These are phyloP conservation scores for Amanita muscaria DNA, from an alignment of 768 basidiomycete genomes.

Conservation along the genomic window DNA sequence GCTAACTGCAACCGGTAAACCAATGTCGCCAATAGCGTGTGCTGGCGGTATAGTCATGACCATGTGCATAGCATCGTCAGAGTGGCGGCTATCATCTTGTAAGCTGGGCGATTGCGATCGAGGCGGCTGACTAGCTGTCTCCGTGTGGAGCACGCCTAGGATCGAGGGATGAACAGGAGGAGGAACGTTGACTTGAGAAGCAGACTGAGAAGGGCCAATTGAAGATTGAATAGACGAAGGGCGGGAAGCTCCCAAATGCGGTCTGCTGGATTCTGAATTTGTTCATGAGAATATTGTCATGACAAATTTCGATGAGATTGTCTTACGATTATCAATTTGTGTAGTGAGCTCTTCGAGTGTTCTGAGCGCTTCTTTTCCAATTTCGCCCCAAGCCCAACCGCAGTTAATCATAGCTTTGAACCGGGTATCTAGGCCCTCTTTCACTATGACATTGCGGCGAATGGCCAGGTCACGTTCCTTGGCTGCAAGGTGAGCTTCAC, in stretches of 20 bases:
- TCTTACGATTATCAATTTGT: constrained; percentile 1
- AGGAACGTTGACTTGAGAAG: constrained; percentile 43
- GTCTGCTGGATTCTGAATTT: constrained; percentile 5
- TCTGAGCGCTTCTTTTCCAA: constrained; percentile 53
- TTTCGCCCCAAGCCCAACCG: constrained; percentile 58
- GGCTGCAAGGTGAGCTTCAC: constrained; percentile 61
- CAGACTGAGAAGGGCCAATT: constrained; percentile 68
- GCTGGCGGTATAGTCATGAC: constrained; percentile 36
- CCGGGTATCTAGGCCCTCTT: constrained; percentile 53
- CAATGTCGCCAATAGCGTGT: constrained; percentile 37
- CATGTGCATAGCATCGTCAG: constrained; percentile 12
- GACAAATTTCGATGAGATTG: constrained; percentile 1
- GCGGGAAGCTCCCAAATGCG: constrained; percentile 9
- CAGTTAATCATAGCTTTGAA: constrained; percentile 62
- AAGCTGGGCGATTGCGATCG: background rate
- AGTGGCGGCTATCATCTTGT: background rate
- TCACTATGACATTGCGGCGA: constrained; percentile 44
- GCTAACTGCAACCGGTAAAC: constrained; percentile 18
- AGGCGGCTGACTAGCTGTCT: background rate
- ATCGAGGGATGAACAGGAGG: constrained; percentile 3
- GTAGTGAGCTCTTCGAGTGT: constrained; percentile 24
- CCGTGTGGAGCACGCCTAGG: background rate
- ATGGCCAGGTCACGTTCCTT: constrained; percentile 60
- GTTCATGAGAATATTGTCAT: background rate
- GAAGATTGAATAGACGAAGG: constrained; percentile 51